Base-by-base conservation (phyloP, 495 filamentous ascomycete species). In the Penicilliopsis zonata region DNA sequence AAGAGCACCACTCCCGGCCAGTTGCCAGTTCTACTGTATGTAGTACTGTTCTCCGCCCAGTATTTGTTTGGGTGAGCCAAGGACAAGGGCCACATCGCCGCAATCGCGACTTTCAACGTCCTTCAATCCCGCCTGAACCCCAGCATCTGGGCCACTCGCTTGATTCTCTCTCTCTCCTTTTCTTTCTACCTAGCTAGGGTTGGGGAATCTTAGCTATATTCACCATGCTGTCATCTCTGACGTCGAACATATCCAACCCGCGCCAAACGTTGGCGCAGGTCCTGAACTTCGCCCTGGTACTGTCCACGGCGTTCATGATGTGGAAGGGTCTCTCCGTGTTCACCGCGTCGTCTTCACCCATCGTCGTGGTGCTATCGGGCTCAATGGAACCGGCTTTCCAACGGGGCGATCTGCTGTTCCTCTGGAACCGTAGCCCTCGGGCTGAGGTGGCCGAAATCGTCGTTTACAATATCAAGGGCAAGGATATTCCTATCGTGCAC, bases 371-470 rank as follows among this genome's bases (percentile, higher is more conserved):
- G 1, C 69, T 96, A 9, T 90, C 83, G 2, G 90, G 90, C 2
- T 82, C 75, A 30, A 98, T 96, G 90, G 90, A 98, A 46, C 90
- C 90, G 0, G 90, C 92, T 3, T 96, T 98, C 59, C 87, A 95
- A 50, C 69, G 90, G 36, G 90, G 90, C 21, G 90, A 98, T 56
- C 63, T 98, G 3, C 67, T 98, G 7, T 82, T 96, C 46, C 62
- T 98, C 8, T 96, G 88, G 87, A 96, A 96, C 53, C 70, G 90
- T 21, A 82, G 85, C 42, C 51, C 78, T 15, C 45, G 56, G 15
- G 66, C 39, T 38, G 61, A 80, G 47, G 67, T 93, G 14, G 86
- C 86, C 33, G 86, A 94, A 57, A 64, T 94, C 15, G 87, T 96
- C 31, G 88, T 98, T 16, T 98, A 98, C 57, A 94, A 95, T 54